Conservation (phyloP, 352 stramenopile species). For the Phytophthora nicotianae region DNA sequence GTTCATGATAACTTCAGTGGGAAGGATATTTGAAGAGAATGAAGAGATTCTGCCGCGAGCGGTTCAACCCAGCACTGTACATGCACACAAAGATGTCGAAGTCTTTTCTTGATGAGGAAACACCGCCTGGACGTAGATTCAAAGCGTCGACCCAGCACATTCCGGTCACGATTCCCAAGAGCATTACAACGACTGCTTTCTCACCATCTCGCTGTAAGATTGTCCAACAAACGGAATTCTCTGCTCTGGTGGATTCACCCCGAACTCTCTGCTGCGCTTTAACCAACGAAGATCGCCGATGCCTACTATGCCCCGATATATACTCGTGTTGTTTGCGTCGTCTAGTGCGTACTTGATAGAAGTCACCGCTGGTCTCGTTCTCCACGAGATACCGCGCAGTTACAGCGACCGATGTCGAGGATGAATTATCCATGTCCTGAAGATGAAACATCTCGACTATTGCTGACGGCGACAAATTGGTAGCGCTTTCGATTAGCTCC, state of each 20-base stretch:
- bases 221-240: slow-evolving; percentile 19
- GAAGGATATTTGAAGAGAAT: slow-evolving; percentile 83
- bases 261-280: slow-evolving; percentile 21
- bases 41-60: slow-evolving; percentile 65
- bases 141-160: slow-evolving; percentile 74
- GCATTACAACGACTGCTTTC: slow-evolving; percentile 48
- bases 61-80: slow-evolving; percentile 60
- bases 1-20: neutral
- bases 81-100: slow-evolving; percentile 45
- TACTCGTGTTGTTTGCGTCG: slow-evolving; percentile 8
- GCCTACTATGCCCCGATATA: slow-evolving; percentile 3
- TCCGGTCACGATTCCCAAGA: slow-evolving; percentile 56
- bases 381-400: slow-evolving; percentile 50
- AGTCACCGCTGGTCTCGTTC: slow-evolving; percentile 66
- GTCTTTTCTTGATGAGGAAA: slow-evolving; percentile 1
- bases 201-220: slow-evolving; percentile 40
- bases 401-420: neutral
- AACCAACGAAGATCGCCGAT: slow-evolving; percentile 13
- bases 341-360: slow-evolving; percentile 48
- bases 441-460: slow-evolving; percentile 39
- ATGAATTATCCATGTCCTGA: slow-evolving; percentile 15
- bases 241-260: slow-evolving; percentile 3
- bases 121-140: slow-evolving; percentile 40
- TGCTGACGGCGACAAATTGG: slow-evolving; percentile 20
- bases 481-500: slow-evolving; percentile 14